Evolutionary conservation across 768 basidiomycete species (phyloP).

Genomic region (Russula abietina): DNA sequence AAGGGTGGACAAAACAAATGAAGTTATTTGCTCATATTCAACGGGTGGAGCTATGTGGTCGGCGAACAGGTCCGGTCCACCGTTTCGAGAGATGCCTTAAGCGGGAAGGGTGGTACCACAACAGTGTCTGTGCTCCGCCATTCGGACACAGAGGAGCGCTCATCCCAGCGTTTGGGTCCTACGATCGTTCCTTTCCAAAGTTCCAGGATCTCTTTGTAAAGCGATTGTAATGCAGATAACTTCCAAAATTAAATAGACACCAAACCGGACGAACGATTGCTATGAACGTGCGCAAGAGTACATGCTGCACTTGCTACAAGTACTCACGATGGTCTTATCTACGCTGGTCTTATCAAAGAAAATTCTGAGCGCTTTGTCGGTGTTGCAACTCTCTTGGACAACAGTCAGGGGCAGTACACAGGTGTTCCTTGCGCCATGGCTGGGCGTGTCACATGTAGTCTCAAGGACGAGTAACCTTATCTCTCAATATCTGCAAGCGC

Average conservation of each 20-base stretch:
- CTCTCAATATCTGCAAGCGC: conserved; percentile 11
- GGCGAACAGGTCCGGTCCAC: conserved; percentile 7
- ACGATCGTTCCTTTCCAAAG: neutral
- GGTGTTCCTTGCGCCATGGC: conserved; percentile 4
- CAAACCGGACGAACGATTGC: neutral
- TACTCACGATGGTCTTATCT: neutral
- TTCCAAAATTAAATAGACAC: neutral
- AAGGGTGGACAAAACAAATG: conserved; percentile 1
- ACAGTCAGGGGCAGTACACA: neutral
- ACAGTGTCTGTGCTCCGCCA: neutral
- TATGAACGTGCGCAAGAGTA: neutral
- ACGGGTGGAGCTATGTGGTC: neutral
- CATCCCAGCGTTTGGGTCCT: neutral
- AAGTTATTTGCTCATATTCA: conserved; percentile 4
- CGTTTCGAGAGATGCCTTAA: conserved; percentile 3
- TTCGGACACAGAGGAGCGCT: conserved; percentile 1
- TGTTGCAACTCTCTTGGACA: conserved; percentile 7
- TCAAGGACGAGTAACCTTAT: conserved; percentile 14
- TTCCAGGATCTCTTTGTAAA: neutral
- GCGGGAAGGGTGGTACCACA: neutral
- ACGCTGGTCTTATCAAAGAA: neutral
- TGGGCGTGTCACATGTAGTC: conserved; percentile 12
- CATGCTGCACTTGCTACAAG: neutral
- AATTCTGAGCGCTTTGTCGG: conserved; percentile 10
- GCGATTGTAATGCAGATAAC: conserved; percentile 10